phyloP scores from a whole-genome alignment of 352 stramenopile genomes.

The Peronosclerospora sorghi region DNA sequence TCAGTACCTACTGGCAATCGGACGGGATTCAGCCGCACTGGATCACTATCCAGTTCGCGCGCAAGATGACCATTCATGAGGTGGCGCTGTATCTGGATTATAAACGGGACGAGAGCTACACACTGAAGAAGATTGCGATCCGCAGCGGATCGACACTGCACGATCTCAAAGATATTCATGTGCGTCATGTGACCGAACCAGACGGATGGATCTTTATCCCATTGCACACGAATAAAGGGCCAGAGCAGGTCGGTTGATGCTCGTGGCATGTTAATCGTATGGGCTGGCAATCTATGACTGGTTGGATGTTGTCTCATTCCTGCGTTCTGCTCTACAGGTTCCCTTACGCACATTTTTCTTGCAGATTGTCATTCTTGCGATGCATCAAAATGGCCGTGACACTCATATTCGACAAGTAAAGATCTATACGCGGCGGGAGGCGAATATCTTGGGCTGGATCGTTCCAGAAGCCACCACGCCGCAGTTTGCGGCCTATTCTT shows the following conservation, averaged over 20 bases:
- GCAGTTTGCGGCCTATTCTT: constrained; percentile 58
- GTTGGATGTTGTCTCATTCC: no score
- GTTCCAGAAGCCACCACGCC: constrained; percentile 48
- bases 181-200: no score
- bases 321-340: no score
- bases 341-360: no score
- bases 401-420: no score
- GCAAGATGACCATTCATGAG: no score
- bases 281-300: no score
- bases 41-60: no score
- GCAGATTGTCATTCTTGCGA: constrained; percentile 92
- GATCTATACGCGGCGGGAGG: no score
- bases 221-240: constrained; percentile 33
- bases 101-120: no score
- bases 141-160: constrained; percentile 89
- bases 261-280: not conserved
- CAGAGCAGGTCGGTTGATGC: constrained; percentile 39
- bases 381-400: no score
- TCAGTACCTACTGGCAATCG: constrained; percentile 98
- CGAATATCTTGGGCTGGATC: constrained; percentile 43
- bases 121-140: constrained; percentile 92
- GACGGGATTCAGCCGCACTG: constrained; percentile 90
- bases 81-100: no score
- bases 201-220: constrained; percentile 91
- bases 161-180: constrained; percentile 93